Base-by-base conservation (phyloP, 805 yeast genomes). In the Ogataea siamensis region DNA sequence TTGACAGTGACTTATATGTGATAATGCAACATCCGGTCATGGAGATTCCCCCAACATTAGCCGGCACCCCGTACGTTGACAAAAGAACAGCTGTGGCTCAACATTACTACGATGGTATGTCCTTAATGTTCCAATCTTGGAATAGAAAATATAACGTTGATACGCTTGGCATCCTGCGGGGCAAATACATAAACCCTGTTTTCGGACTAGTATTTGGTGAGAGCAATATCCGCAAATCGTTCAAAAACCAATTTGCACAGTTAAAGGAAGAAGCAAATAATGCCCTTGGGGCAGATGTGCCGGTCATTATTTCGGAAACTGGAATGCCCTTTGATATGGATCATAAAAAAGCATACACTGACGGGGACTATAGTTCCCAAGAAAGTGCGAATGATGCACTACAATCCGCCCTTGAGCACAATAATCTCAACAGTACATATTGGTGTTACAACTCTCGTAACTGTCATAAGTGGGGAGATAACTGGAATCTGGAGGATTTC, bases 281-380 rank as follows among this genome's bases (percentile, higher is more conserved):
- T 4, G 58, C 73, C 20, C 60, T 89, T 24, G 97, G 97, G 3
- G 41, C 49, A 1, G 34, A 58, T 7, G 68, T 87, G 7, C 96
- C 97, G 0, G 73, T 83, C 7, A 63, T 91, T 15, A 80, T 93
- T 71, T 77, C 95, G 1, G 99, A 91, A 60, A 88, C 91, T n/a
- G 99, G 99, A 5, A 87, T 91, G 82, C 98, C 99, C 3, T 87
- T 83, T 58, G 96, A 93, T 59, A 86, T 91, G 96, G 89, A 91
- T 60, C 70, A 76, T 42, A 86, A 84, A 55, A 67, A 63, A 32
- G 84, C 96, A 0, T 91, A 76, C 55, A 58, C 60, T 1, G 69
- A 68, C 40, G 88, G 89, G 2, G 76, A 78, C 45, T 93, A 78
- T 58, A 61, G 69, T 7, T 71, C 86, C 8, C 99, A 93, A 55